Base-by-base conservation (phyloP, 768 basidiomycete genomes). In the Leccinum uliginosum region DNA sequence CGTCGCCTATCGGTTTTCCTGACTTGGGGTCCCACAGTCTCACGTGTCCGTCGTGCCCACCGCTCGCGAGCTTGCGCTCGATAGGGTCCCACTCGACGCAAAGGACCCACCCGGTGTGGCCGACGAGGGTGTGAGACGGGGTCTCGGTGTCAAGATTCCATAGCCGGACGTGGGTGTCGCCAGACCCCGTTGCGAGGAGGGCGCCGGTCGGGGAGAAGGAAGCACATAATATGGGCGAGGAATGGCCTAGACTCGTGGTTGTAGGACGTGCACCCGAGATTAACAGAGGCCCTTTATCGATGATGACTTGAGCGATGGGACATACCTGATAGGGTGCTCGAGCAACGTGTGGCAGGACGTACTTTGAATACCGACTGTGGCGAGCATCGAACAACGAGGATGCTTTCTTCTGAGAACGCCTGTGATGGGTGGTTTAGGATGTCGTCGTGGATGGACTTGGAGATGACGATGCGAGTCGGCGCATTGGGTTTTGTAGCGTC, bases 81-180 rank as follows among this genome's bases (percentile, higher is more conserved):
- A 91, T 81, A 0, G 91, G 90, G 65, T 98, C 94, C 95, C 96
- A 99, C 67, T 98, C 97, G 5, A 94, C 91, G 63, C 93, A 98
- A 2, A 98, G 79, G 2, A 99, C 93, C 96, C 95, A 98, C 1
- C 94, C 95, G 62, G 85, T 85, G 67, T 99, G 97, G 0, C 97
- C 97, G 0, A 81, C 73, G 17, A 98, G 79, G 14, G 86, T 87
- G 67, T 91, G 88, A 40, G 90, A 91, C 1, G 97, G 96, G 6
- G 85, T 88, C 71, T 98, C 97, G 0, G 91, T 96, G 65, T 88
- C 82, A 50, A 98, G 81, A 71, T 98, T 89, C 97, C 97, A 98
- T 23, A 99, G 74, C 4, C 97, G 83, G 12, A 89, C 93, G 56
- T 87, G 91, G 26, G 90, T 92, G 67, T 98, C 97, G 2, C 95